Base-by-base conservation (phyloP, 1,139 yeast species). In the Protomyces lactucae-debilis region DNA sequence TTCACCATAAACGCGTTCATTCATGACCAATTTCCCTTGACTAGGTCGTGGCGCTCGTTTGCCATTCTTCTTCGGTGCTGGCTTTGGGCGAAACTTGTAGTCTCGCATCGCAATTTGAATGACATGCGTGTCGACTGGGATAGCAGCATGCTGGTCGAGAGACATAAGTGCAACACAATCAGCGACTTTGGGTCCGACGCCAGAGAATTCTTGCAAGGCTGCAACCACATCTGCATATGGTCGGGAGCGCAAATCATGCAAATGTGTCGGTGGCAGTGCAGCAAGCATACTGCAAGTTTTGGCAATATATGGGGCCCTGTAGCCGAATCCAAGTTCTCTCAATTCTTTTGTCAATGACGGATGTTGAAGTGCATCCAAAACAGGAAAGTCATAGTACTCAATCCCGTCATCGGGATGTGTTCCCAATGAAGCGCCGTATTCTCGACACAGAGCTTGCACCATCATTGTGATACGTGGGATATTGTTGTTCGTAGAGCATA, bases 131-230 rank as follows among this genome's bases (percentile, higher is more conserved):
- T 93, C 99, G 0, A 93, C 90, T 0, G 99, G 99, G 0, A 93
- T 97, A 14, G 90, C 83, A 65, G 87, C 90, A 9, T 45, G 57
- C 39, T 53, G 52, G 12, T 55, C 61, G 5, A 60, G 59, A 23
- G 37, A 14, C 56, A 64, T 65, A 12, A 55, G 32, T 35, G 59
- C 54, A 69, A 87, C 88, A 74, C 99, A 93, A 71, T 95, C 99
- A 0, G 99, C 97, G 0, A 93, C 99, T 75, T 93, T 93, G 0
- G 99, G 98, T 0, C 99, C 99, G 0, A 95, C 97, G 0, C 99
- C 99, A 2, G 83, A 80, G 68, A 88, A 85, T 68, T 83, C 81
- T 67, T 87, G 77, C 55, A 95, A 76, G 67, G 82, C 85, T 18
- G 82, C 82, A 68, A 87, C 88, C 0, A 89, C 86, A 8, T 81